These are phyloP conservation scores for Colletotrichum sp. DNA, from an alignment of 2,329 filamentous ascomycete genomes.

Conservation along the genomic window DNA sequence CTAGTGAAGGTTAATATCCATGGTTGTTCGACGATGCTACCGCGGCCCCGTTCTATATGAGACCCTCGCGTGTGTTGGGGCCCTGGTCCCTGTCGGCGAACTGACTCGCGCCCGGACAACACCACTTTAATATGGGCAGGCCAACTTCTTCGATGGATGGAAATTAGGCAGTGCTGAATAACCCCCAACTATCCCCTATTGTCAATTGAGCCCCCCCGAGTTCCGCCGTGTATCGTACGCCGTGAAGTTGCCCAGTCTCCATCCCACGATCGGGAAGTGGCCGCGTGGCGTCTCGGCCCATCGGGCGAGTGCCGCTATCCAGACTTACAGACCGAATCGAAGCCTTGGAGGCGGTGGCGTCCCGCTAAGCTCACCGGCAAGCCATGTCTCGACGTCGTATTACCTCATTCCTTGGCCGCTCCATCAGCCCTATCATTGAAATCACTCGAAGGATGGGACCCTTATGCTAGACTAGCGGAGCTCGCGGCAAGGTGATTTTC, in stretches of 20 bases:
- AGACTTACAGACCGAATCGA: not conserved
- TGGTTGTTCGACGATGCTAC: not conserved
- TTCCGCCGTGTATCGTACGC: not conserved
- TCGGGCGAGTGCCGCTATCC: conserved; percentile 1
- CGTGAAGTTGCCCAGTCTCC: not conserved
- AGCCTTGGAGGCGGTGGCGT: not conserved
- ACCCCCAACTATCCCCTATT: not conserved
- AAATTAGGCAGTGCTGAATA: not conserved
- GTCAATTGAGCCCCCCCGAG: not conserved
- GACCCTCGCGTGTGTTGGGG: not conserved
- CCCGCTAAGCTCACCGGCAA: not conserved
- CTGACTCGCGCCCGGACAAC: not conserved
- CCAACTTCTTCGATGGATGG: not conserved
- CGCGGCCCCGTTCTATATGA: not conserved
- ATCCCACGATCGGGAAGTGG: not conserved
- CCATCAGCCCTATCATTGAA: conserved; percentile 16
- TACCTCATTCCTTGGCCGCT: not conserved
- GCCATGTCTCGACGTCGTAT: not conserved
- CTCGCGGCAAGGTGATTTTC: not conserved
- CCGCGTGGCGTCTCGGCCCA: not conserved
- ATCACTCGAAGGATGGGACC: not conserved
- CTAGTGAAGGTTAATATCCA: not conserved
- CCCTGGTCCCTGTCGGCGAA: not conserved
- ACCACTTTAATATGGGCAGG: not conserved
- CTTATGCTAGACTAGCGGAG: not conserved